These are phyloP conservation scores for Blastocystis sp. DNA, from an alignment of 352 stramenopile genomes.

Conservation along the genomic window DNA sequence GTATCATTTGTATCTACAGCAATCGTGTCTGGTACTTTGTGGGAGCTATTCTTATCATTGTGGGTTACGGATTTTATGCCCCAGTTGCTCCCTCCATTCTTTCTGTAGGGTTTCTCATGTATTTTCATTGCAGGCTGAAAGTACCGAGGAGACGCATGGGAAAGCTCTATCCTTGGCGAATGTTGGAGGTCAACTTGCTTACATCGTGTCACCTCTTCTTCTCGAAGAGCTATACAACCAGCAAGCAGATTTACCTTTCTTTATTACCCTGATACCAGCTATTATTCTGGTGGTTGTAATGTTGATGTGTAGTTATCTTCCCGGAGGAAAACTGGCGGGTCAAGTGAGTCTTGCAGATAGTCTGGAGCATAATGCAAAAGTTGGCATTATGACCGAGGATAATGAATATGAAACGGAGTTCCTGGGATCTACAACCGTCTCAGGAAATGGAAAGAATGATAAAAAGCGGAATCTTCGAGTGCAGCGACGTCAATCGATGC, in stretches of 20 bases:
- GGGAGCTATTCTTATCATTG: not conserved
- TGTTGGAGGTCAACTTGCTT: not conserved
- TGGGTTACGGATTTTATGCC: slow-evolving; percentile 1
- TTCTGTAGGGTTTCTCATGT: not conserved
- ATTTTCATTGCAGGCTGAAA: not conserved
- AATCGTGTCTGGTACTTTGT: not conserved
- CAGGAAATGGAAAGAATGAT: not conserved
- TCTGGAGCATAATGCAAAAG: slow-evolving; percentile 18
- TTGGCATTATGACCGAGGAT: slow-evolving; percentile 17
- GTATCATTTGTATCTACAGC: not conserved
- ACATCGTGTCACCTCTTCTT: not conserved
- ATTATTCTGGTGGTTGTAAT: slow-evolving; percentile 9
- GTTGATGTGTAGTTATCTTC: slow-evolving; percentile 35
- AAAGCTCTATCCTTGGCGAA: not conserved
- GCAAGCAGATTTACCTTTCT: not conserved
- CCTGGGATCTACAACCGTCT: not conserved
- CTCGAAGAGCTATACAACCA: not conserved
- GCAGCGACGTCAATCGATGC: not conserved
- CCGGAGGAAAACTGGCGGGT: slow-evolving; percentile 11
- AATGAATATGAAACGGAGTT: slow-evolving; percentile 52
- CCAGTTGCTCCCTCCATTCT: slow-evolving; percentile 18
- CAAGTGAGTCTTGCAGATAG: not conserved
- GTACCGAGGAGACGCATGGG: not conserved
- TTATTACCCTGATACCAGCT: not conserved
- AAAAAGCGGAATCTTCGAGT: not conserved